These are phyloP conservation scores for Celoporthe dispersa DNA, from an alignment of 2,329 filamentous ascomycete species.

Conservation along the genomic window DNA sequence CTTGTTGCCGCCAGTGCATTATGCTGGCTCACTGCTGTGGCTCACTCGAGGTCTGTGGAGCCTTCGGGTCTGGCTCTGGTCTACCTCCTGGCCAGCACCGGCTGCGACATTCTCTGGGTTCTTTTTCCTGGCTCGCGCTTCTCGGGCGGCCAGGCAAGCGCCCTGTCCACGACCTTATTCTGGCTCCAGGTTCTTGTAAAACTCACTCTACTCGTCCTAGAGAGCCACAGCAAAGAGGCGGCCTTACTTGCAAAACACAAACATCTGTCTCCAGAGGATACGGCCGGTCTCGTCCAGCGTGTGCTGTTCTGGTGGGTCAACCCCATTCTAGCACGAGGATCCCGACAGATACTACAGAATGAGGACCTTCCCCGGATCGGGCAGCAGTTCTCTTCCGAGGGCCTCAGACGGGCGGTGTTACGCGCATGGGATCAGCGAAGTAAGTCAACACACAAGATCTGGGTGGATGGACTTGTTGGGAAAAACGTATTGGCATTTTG, in stretches of 20 bases:
- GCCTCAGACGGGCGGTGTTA: slow-evolving; percentile 33
- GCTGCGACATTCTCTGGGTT: slow-evolving; percentile 31
- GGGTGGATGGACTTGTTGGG: not conserved
- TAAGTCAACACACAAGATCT: slow-evolving; percentile 26
- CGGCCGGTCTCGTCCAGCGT: slow-evolving; percentile 35
- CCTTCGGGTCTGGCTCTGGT: slow-evolving; percentile 5
- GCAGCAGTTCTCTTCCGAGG: slow-evolving; percentile 32
- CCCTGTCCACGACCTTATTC: not conserved
- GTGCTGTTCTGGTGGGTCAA: slow-evolving; percentile 42
- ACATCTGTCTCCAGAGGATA: slow-evolving; percentile 37
- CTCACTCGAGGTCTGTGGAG: not conserved
- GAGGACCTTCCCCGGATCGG: slow-evolving; percentile 37
- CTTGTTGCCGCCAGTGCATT: slow-evolving; percentile 24
- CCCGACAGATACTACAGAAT: slow-evolving; percentile 33
- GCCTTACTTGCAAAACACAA: slow-evolving; percentile 25
- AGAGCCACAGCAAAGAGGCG: slow-evolving; percentile 32
- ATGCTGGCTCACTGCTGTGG: slow-evolving; percentile 25
- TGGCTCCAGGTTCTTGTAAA: slow-evolving; percentile 34
- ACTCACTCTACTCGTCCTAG: slow-evolving; percentile 29
- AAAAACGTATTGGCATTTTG: not conserved
- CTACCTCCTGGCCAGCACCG: slow-evolving; percentile 33
- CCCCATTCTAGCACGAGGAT: slow-evolving; percentile 37
- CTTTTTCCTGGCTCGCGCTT: slow-evolving; percentile 18
- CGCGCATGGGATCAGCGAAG: slow-evolving; percentile 37
- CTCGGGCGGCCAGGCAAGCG: not conserved